Evolutionary conservation across 257 asterid species (phyloP).

Genomic region (Prunella vulgaris): DNA sequence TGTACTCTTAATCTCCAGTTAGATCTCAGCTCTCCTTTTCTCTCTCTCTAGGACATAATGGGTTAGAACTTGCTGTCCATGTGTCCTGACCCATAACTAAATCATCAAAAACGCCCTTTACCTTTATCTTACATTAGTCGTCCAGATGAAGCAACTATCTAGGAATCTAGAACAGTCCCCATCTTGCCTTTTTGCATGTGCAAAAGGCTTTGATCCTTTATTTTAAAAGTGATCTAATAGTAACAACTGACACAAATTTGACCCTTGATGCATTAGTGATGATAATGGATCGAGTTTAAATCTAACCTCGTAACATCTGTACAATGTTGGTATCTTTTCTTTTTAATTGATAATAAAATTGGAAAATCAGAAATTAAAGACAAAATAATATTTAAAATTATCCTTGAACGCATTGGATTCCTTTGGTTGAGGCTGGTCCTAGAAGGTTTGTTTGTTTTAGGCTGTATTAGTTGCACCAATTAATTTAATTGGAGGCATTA

Average conservation of each 20-base stretch:
- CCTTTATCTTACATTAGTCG: neutral
- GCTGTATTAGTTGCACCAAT: neutral
- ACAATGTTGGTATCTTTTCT: neutral
- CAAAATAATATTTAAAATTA: no score
- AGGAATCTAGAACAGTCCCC: neutral
- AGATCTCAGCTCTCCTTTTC: neutral
- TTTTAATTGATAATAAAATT: no score
- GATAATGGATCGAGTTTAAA: neutral
- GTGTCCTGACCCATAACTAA: neutral
- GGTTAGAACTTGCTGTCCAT: constrained; percentile 1
- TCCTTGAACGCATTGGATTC: neutral
- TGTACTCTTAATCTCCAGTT: neutral
- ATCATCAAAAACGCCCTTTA: neutral
- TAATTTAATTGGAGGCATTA: neutral
- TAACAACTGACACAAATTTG: neutral
- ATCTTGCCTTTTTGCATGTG: constrained; percentile 13
- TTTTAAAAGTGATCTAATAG: neutral
- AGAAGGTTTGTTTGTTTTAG: neutral
- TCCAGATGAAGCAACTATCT: constrained; percentile 1
- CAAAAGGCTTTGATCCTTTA: constrained; percentile 3
- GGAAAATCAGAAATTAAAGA: no score
- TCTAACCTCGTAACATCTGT: neutral
- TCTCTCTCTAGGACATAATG: neutral
- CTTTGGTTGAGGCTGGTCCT: neutral
- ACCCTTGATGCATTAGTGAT: neutral